Base-by-base conservation (phyloP, 2,329 filamentous ascomycete species). In the Capronia epimyces region DNA sequence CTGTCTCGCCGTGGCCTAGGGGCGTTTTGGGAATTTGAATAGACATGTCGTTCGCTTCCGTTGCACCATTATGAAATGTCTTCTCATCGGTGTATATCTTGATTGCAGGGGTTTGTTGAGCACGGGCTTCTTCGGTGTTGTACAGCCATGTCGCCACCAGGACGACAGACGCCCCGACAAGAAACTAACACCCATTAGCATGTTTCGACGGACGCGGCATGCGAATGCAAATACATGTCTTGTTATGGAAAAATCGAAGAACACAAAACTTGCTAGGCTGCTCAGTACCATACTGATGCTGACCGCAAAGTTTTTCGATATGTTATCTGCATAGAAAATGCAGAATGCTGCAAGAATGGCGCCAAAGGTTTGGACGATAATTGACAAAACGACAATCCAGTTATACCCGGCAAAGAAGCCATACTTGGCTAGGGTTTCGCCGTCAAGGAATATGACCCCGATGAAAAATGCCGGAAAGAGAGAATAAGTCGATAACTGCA, bases 361-460 rank as follows among this genome's bases (percentile, higher is more conserved):
- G 25, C 90, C 90, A 29, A 84, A 71, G 0, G 90, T 87, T 67
- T 98, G 93, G 52, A 93, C 78, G 4, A 82, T 65, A 60, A 97
- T 87, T 3, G 89, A 86, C 3, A 82, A 76, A 89, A 90, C 96
- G 2, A 97, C 91, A 16, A 91, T 77, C 76, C 81, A 86, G 66
- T 95, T 96, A 71, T 97, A 98, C 2, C 93, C 93, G 50, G 87
- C 85, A 61, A 98, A 97, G 69, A 97, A 95, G 10, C 93, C 93
- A 56, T 87, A 82, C 67, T 85, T 81, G 21, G 84, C 78, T 57
- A 98, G 89, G 34, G 86, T 84, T 54, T 83, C 81, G 21, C 91
- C 93, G 60, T 98, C 93, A 57, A 89, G 87, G 71, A 87, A 87
- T 2, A 94, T 71, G 4, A 97, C 84, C 1, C 91, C 93, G 46